phyloP scores from a whole-genome alignment of 306 rosid genomes.

The Astragalus membranaceus region DNA sequence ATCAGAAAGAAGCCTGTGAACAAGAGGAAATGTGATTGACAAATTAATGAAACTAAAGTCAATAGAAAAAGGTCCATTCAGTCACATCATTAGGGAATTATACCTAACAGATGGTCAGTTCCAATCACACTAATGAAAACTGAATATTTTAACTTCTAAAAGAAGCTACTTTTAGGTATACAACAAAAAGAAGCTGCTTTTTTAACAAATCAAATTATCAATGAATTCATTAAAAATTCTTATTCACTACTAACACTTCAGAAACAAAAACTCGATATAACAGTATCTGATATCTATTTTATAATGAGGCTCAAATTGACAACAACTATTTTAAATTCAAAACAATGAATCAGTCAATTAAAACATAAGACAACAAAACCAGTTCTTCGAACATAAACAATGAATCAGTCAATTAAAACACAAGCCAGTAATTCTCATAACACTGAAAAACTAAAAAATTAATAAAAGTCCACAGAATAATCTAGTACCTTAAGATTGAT shows the following conservation, averaged over 20 bases:
- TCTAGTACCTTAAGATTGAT: constrained; percentile 53
- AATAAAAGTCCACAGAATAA: not conserved
- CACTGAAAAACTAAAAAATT: not conserved
- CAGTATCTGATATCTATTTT: not conserved
- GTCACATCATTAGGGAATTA: constrained; percentile 24
- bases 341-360: too few relatives aligned
- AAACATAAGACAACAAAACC: not conserved
- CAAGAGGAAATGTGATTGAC: not conserved
- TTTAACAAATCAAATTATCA: not conserved
- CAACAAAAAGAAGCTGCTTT: not conserved
- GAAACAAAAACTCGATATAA: not conserved
- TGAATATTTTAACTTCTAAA: not conserved
- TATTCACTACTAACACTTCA: not conserved
- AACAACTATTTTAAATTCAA: not conserved
- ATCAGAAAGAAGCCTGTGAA: constrained; percentile 19
- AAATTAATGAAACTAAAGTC: constrained; percentile 3
- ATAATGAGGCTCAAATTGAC: constrained; percentile 14
- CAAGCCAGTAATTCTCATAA: not conserved
- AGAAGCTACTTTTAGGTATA: not conserved
- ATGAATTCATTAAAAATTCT: not conserved
- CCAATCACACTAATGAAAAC: constrained; percentile 9
- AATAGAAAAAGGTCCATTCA: not conserved
- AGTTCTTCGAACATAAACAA: not conserved
- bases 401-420: not conserved
- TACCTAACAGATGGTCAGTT: constrained; percentile 20